Evolutionary conservation across 495 filamentous ascomycete genomes (phyloP), one percentile per base, ranked within the genome.

Genomic region (Copromyces sp.): DNA sequence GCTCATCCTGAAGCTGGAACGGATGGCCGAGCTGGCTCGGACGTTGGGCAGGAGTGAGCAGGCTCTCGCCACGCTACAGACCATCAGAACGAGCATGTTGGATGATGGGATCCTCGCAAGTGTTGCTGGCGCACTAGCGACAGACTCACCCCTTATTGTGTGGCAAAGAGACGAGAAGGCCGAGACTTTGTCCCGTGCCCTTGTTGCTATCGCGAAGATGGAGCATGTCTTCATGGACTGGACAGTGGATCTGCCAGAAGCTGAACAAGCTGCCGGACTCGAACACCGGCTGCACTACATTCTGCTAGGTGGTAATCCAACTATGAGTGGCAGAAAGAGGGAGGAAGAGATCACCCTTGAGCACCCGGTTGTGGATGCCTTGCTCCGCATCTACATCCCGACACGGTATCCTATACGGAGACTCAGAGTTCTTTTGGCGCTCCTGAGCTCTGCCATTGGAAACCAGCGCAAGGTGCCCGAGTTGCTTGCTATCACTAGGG

Each of bases 1-100:
- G 74, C 77, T 83, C n/a, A 81, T 78, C 3, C 74, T 79, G 9
- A 89, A 88, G 74, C 80, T 87, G 74, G 87, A 89, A 71, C 77
- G 81, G 38, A 81, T 86, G 71, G 84, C 84, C 9, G 86, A 88
- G 14, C 69, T 85, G 4, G 83, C 80, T 73, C 77, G 77, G 73
- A 71, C 75, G 0, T 72, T 81, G 1, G 81, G 81, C 4, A 79
- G 83, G 44, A 61, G 71, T 14, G 82, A 84, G 2, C 82, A 87
- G 73, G 83, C 85, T 9, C 76, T 86, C 14, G 73, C 79, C 12
- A 80, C 80, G 4, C 78, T 89, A 9, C 81, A 82, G 32, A 71
- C 78, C 32, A 83, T 84, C 42, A 80, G 82, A 72, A 82, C 81
- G 16, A 84, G 79, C 71, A 74, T 87, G 71, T 73, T 87, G 47